Base-by-base conservation (phyloP, 495 filamentous ascomycete genomes). In the Neurospora intermedia region DNA sequence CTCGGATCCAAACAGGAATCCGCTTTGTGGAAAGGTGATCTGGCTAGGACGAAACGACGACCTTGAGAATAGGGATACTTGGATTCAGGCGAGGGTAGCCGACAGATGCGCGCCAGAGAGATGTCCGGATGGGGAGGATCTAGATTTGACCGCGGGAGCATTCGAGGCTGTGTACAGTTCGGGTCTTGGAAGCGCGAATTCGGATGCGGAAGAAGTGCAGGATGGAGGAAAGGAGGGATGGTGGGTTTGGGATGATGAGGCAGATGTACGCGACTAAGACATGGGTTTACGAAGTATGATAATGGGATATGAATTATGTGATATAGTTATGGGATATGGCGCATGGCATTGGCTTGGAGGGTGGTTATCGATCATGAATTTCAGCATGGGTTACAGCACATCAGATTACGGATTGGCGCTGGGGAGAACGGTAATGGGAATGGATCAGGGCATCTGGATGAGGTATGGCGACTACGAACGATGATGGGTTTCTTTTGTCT, bases 21-120 rank as follows among this genome's bases (percentile, higher is more conserved):
- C 89, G 13, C 78, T 94, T 0, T 96, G 93, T 74, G 91, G 90
- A 4, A 79, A 83, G 77, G 88, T 83, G 77, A 83, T 96, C 6
- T 80, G 90, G 69, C 83, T 91, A 7, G 81, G 80, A 27, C 59
- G 79, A 89, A 39, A 81, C 85, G 41, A 70, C 23, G 76, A 74
- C 35, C 85, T 84, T n/a, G 78, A 78, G 31, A 74, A 73, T 5
- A 79, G 76, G 8, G 79, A 77, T 23, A 75, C 80, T 42, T 76
- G 85, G 45, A 83, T 92, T 0, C 89, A 91, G 78, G 87, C 94
- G 6, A 89, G 80, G 48, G 89, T 96, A 1, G 91, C 93, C 16
- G 93, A 96, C 83, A 82, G 92, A 42, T 95, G 93, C 82, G 85
- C 77, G 16, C 54, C 54, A 3, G 54, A 66, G 0, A 90, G 89